Evolutionary conservation across 1,284 basidiomycete species (phyloP), one percentile per base, ranked within the genome.

Genomic region (Cryptococcus sp.): DNA sequence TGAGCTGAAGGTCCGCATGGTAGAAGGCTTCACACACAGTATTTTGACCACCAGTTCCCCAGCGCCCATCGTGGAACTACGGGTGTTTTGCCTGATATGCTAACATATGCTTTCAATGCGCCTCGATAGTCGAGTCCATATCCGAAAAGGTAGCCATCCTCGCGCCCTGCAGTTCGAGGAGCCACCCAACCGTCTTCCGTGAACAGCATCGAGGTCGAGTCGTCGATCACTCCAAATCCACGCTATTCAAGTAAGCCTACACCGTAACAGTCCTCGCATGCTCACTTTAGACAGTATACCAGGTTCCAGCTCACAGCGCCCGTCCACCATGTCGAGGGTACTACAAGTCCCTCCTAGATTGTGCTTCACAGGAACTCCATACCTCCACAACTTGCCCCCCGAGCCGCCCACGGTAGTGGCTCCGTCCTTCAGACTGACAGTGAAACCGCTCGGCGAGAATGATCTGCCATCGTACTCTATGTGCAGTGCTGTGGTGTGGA

Each of bases 41-140:
- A 68, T 53, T 63, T 41, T 5, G 62, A 65, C 66, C 66, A 68
- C 66, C 66, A 68, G 46, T 68, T 68, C 0, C 66, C 66, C 19
- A 68, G 47, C 13, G 64, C 55, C 62, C 64, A 68, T 40, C 66
- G 46, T n/a, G 66, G 66, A 2, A 68, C 44, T 5, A 66, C 22
- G 26, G 64, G 64, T 29, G 50, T 26, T 20, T 58, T 57, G 39
- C 65, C 66, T 13, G 58, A 59, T 22, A 66, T 43, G 8, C 46
- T 39, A 49, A 57, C 58, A 43, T 61, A 64, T 1, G 58, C 62
- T n/a, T 59, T 51, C 16, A 68, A 37, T 16, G 66, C 65, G 38
- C 48, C 58, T 15, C 59, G 58, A 50, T 63, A 64, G 40, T 63
- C 61, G 29, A 46, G 20, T 2, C 66, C 66, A 43, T 64, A 65